A percentile compares a stretch with the other conserved stretches of the same genome.
Conservation (phyloP, 768 basidiomycete genomes). For the Boletus pseudopeckii region DNA sequence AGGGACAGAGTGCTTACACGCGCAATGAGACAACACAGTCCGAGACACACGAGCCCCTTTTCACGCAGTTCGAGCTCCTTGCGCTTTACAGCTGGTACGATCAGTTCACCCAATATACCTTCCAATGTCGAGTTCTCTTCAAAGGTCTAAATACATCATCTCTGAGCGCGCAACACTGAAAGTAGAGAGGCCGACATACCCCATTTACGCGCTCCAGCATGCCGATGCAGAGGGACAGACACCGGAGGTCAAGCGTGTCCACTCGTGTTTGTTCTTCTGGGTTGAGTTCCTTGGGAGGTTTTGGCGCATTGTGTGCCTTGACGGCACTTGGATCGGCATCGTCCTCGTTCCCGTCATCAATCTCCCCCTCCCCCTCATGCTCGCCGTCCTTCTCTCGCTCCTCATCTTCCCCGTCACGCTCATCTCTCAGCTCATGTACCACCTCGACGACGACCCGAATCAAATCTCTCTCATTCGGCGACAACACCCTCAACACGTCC, state of each 20-base stretch:
- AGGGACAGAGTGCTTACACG: slow-evolving; percentile 10
- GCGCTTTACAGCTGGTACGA: slow-evolving; percentile 85
- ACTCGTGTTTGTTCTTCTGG: slow-evolving; percentile 56
- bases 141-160: slow-evolving; percentile 37
- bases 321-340: background rate
- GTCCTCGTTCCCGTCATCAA: slow-evolving; percentile 1
- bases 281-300: slow-evolving; percentile 38
- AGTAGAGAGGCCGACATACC: slow-evolving; percentile 41
- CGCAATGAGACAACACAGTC: slow-evolving; percentile 77
- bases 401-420: slow-evolving; percentile 41
- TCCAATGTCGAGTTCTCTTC: slow-evolving; percentile 70
- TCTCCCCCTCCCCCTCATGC: slow-evolving; percentile 29
- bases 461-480: slow-evolving; percentile 75
- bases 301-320: slow-evolving; percentile 1
- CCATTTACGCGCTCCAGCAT: slow-evolving; percentile 85
- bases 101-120: slow-evolving; percentile 72
- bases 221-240: slow-evolving; percentile 72
- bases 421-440: slow-evolving; percentile 68
- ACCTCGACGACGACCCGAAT: slow-evolving; percentile 88
- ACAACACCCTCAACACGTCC: slow-evolving; percentile 74
- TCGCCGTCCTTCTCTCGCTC: slow-evolving; percentile 32
- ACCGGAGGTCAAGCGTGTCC: slow-evolving; percentile 69
- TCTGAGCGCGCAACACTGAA: background rate
- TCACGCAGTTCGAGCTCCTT: slow-evolving; percentile 72
- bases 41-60: slow-evolving; percentile 65